Percentiles rank a stretch among this genome's conserved stretches.
Evolutionary conservation across 2,329 filamentous ascomycete genomes (phyloP).

Genomic region (Fusarium pseudocircinatum): DNA sequence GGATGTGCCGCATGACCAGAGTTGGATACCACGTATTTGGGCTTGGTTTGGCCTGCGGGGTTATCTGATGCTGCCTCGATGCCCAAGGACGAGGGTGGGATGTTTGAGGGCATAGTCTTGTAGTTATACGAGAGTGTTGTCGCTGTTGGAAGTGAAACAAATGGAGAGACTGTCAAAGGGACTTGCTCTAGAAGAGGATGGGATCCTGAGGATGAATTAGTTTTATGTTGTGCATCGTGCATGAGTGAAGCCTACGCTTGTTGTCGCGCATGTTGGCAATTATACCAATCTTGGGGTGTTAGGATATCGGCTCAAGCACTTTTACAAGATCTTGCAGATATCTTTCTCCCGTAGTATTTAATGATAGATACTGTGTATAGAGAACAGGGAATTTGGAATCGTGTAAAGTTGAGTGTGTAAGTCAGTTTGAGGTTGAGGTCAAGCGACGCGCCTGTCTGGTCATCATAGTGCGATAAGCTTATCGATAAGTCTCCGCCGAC

Average conservation of each 20-base stretch:
- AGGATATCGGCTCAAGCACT: background rate
- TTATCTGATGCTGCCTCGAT: conserved; percentile 50
- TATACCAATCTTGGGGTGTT: background rate
- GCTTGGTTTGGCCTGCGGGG: conserved; percentile 56
- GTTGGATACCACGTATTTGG: conserved; percentile 78
- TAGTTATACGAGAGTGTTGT: conserved; percentile 96
- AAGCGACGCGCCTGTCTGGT: background rate
- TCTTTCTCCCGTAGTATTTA: background rate
- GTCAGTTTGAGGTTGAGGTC: background rate
- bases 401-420: background rate
- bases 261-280: conserved; percentile 46
- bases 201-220: conserved; percentile 63
- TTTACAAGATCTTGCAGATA: background rate
- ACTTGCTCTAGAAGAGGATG: conserved; percentile 93
- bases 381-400: background rate
- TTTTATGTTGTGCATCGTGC: background rate
- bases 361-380: background rate
- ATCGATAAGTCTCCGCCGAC: conserved; percentile 25
- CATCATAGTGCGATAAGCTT: conserved; percentile 5
- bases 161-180: conserved; percentile 92
- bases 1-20: conserved; percentile 87
- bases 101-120: conserved; percentile 85
- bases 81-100: conserved; percentile 64
- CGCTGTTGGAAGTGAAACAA: conserved; percentile 87
- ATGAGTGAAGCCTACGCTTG: conserved; percentile 45